Percentiles rank a stretch among this genome's conserved stretches.
phyloP scores from a whole-genome alignment of 495 filamentous ascomycete species.

The Chaetomium cochliodes region DNA sequence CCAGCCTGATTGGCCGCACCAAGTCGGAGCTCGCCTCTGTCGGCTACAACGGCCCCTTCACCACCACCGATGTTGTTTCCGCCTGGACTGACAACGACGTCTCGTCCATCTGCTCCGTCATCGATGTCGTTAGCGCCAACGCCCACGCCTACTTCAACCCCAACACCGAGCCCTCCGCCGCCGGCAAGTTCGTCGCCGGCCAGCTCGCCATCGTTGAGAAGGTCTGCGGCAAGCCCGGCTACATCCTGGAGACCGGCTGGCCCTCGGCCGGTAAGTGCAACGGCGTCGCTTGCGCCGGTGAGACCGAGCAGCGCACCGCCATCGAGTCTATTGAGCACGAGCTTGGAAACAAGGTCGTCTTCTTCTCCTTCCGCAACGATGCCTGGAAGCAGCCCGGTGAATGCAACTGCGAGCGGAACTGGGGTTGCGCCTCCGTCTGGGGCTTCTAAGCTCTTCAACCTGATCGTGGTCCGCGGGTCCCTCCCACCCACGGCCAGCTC shows the following conservation, averaged over 20 bases:
- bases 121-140: conserved; percentile 81
- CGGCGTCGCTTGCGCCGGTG: conserved; percentile 68
- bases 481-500: background rate
- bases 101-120: conserved; percentile 61
- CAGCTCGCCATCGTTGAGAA: conserved; percentile 65
- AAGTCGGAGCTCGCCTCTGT: conserved; percentile 59
- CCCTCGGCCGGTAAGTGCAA: conserved; percentile 67
- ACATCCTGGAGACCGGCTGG: conserved; percentile 92
- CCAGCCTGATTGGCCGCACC: conserved; percentile 60
- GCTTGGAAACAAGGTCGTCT: conserved; percentile 57
- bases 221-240: conserved; percentile 66
- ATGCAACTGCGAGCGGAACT: conserved; percentile 75
- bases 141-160: conserved; percentile 94
- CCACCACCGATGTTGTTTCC: conserved; percentile 82
- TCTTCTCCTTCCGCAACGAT: conserved; percentile 82
- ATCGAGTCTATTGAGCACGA: conserved; percentile 60
- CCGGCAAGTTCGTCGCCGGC: conserved; percentile 68
- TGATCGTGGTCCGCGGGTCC: background rate
- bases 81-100: conserved; percentile 59
- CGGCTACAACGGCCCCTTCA: conserved; percentile 74
- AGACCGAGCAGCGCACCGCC: conserved; percentile 65
- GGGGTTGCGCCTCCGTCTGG: conserved; percentile 63
- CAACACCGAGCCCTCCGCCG: conserved; percentile 55
- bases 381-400: conserved; percentile 72
- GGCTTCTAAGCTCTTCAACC: conserved; percentile 31